Conservation (phyloP, 495 filamentous ascomycete species). For the Penicillium taxi region DNA sequence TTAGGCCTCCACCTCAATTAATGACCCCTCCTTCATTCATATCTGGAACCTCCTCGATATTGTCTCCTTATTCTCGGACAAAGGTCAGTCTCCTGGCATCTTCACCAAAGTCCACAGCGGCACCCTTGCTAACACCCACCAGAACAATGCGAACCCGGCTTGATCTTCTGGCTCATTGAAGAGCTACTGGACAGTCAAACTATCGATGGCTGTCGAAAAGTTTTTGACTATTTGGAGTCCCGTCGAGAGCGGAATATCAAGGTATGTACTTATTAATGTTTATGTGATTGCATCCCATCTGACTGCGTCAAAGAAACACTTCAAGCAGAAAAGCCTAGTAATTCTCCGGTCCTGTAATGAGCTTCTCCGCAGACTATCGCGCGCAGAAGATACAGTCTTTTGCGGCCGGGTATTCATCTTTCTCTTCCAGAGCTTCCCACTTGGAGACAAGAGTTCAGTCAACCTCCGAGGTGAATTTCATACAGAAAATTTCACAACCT, state of each 20-base stretch:
- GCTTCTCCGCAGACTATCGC: slow-evolving; percentile 77
- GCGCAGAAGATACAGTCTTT: slow-evolving; percentile 94
- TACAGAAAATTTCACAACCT: slow-evolving; percentile 86
- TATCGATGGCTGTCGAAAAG: slow-evolving; percentile 76
- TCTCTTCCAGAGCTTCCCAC: slow-evolving; percentile 91
- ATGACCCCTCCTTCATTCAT: slow-evolving; percentile 63
- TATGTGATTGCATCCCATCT: slow-evolving; percentile 1
- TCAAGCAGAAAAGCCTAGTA: slow-evolving; percentile 75
- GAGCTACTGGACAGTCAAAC: slow-evolving; percentile 95
- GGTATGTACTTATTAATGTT: slow-evolving; percentile 22
- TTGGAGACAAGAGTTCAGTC: slow-evolving; percentile 93
- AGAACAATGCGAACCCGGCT: slow-evolving; percentile 76
- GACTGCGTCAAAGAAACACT: slow-evolving; percentile 51
- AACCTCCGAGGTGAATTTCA: slow-evolving; percentile 96
- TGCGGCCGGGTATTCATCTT: slow-evolving; percentile 96
- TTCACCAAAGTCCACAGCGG: neutral
- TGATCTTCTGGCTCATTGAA: slow-evolving; percentile 85
- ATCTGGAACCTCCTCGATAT: slow-evolving; percentile 94
- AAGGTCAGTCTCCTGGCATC: slow-evolving; percentile 38
- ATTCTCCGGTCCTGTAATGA: slow-evolving; percentile 93
- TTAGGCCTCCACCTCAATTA: slow-evolving; percentile 62
- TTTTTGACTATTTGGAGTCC: slow-evolving; percentile 93
- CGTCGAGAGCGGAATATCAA: slow-evolving; percentile 77
- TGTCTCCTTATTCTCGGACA: slow-evolving; percentile 75
- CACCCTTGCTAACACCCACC: slow-evolving; percentile 18